phyloP scores from a whole-genome alignment of 108 stramenopile species.

The Schizochytrium sp. region DNA sequence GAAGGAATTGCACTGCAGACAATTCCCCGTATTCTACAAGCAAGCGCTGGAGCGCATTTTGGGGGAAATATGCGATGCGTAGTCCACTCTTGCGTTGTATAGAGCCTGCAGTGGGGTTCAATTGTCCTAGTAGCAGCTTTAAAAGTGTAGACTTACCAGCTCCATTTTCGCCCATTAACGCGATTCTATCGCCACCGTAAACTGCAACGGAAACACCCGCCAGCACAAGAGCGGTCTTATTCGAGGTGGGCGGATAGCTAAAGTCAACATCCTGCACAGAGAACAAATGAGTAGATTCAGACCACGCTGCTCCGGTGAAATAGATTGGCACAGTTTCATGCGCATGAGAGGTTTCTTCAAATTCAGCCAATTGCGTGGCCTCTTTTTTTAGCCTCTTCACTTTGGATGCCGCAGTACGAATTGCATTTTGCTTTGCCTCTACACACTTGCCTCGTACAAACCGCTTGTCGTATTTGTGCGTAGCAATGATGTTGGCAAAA shows the following conservation, averaged over 20 bases:
- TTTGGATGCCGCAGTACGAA: constrained; percentile 76
- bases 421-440: constrained; percentile 80
- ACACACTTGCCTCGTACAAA: constrained; percentile 76
- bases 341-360: constrained; percentile 59
- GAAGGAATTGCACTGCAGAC: too few species aligned
- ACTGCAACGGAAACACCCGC: too few species aligned
- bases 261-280: too few species aligned
- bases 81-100: not conserved
- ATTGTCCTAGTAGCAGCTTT: constrained; percentile 71
- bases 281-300: too few species aligned
- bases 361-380: constrained; percentile 64
- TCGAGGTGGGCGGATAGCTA: too few species aligned
- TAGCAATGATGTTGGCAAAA: constrained; percentile 64
- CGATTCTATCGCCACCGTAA: constrained; percentile 70
- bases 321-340: constrained; percentile 70
- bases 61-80: not conserved
- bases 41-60: not conserved
- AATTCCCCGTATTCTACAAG: not conserved
- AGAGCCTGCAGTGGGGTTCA: not conserved
- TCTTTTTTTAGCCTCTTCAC: constrained; percentile 67
- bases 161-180: constrained; percentile 76
- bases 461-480: constrained; percentile 68
- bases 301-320: constrained; percentile 64
- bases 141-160: constrained; percentile 76
- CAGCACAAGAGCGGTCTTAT: too few species aligned